Conservation (phyloP, 139 green algal species). For the Picochlorum costavermella region DNA sequence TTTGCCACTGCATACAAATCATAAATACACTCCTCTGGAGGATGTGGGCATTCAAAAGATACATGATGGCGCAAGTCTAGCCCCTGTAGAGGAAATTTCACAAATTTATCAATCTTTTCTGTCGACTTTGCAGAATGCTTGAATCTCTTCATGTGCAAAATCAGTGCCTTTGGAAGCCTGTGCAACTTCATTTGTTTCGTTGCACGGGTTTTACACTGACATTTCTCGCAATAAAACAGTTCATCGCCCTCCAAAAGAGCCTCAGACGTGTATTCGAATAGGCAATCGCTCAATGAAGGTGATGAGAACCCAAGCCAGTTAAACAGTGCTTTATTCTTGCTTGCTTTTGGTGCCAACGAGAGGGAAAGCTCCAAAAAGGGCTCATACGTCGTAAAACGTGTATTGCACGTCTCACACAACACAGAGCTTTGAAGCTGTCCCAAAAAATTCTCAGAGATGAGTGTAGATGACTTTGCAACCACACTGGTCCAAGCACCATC, state of each 20-base stretch:
- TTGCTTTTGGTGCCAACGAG: constrained; percentile 29
- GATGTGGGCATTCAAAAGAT: constrained; percentile 16
- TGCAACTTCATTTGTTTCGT: constrained; percentile 47
- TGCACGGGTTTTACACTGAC: constrained; percentile 32
- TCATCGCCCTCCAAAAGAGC: constrained; percentile 42
- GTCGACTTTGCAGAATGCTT: constrained; percentile 15
- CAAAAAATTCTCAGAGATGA: constrained; percentile 42
- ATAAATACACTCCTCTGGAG: constrained; percentile 18
- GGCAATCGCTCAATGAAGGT: constrained; percentile 40
- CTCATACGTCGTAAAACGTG: constrained; percentile 44
- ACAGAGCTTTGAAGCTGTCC: constrained; percentile 46
- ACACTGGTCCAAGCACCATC: constrained; percentile 28
- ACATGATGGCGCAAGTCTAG: constrained; percentile 23
- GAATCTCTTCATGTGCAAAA: constrained; percentile 59
- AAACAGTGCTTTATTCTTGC: constrained; percentile 20
- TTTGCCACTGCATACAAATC: constrained; percentile 43
- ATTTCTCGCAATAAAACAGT: constrained; percentile 39
- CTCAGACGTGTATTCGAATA: constrained; percentile 39
- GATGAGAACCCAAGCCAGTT: constrained; percentile 8
- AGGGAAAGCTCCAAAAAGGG: constrained; percentile 50
- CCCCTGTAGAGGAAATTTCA: constrained; percentile 38
- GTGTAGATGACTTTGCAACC: constrained; percentile 13
- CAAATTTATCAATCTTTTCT: constrained; percentile 43
- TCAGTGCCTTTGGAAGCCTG: constrained; percentile 34
- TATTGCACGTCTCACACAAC: constrained; percentile 39